Base-by-base conservation (phyloP, 495 filamentous ascomycete species). In the Cudoniella acicularis region DNA sequence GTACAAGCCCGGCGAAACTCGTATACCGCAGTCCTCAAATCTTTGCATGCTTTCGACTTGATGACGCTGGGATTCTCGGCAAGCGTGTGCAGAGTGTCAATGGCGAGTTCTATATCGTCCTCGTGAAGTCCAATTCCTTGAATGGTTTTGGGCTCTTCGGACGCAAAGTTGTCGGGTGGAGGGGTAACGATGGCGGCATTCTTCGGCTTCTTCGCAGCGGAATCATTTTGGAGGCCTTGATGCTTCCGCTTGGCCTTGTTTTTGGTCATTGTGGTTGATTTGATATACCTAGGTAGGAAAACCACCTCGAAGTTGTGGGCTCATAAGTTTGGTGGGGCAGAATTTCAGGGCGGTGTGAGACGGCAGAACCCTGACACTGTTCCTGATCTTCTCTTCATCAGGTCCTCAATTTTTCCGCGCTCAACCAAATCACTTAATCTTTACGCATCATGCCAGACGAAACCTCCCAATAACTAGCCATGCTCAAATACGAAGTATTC, bases 91-190 rank as follows among this genome's bases (percentile, higher is more conserved):
- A 79, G 69, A 4, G 75, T 76, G 17, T 78, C 77, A 61, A 77
- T 62, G 3, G 75, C 68, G 48, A 78, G 71, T 25, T 75, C 77
- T 50, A 79, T 63, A 24, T 79, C 77, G 55, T 79, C 76, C 26
- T 71, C 59, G 9, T 69, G 70, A 24, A 77, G 60, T 17, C 61
- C 61, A 45, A 75, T 60, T 13, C 67, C 62, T 22, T 69, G 57
- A 3, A 77, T 54, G 13, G 61, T 72, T 54, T 65, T 74, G 18
- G 71, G 67, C 49, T 70, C 63, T 49, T 71, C 64, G 36, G 61
- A 17, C 2, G 47, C 49, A 16, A 52, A 59, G 25, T 56, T 59
- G 30, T 72, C 72, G 13, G 70, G 67, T 26, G 70, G 68, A 16
- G 73, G 69, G 10, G 72, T 68, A 50, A 70, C 62, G 13, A 65